Evolutionary conservation across 495 filamentous ascomycete genomes (phyloP), one percentile per base, ranked within the genome.

Genomic region (Tuber calosporum): DNA sequence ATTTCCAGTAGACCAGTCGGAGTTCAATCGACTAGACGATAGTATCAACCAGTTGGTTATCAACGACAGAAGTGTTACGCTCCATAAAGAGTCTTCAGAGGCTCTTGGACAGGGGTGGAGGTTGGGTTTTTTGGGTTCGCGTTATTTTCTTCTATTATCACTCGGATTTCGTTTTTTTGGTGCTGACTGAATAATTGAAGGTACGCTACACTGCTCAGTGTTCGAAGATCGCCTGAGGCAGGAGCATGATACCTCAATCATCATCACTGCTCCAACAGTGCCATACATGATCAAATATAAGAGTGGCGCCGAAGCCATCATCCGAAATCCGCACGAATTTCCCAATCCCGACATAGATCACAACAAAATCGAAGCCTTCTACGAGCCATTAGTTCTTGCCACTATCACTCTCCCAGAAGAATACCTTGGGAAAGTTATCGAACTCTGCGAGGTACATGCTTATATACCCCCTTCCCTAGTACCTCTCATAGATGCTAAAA

Each of bases 221-320:
- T 99, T 99, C 79, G 94, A 99, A 83, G 95, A 99, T 83, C 90
- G 95, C n/a, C 84, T 99, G 41, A 88, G 93, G 26, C 93, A 97
- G 81, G 95, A 99, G 82, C 93, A 98, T 80, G 95, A 94, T 20
- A 93, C 92, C 17, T 93, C 89, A 79, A 93, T 99, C 83, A 97
- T 98, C 82, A 97, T 99, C 80, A 99, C 95, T 3, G 94, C 96
- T 22, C 95, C 95, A 2, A 92, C 93, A 2, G 95, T 98, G 8
- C 93, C 96, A 6, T 94, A 94, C 77, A 94, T 93, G 81, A 87
- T 98, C 9, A 62, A 69, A 17, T 96, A 89, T 86, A 86, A 84
- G 62, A 86, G 93, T 79, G 93, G 92, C 37, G 87, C 82, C 20
- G 88, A 93, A 77, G 85, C 86, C 8, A 88, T 94, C 74, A 88